Conservation (phyloP, 2,329 filamentous ascomycete species). For the Curvularia spicifera region DNA sequence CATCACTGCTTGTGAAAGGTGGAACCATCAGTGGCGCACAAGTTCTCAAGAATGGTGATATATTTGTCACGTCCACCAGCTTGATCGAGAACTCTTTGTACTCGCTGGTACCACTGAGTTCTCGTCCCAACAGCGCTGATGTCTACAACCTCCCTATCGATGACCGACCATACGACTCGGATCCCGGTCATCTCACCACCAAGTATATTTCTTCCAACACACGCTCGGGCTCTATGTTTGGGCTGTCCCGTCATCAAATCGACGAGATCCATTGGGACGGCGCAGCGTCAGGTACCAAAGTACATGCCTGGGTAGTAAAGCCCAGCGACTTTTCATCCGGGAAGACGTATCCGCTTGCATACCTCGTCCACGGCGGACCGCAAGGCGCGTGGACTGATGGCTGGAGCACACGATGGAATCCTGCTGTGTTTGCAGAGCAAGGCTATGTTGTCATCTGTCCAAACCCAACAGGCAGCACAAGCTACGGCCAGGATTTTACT, state of each 20-base stretch:
- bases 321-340: conserved; percentile 68
- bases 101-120: conserved; percentile 58
- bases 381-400: conserved; percentile 76
- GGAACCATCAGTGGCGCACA: conserved; percentile 54
- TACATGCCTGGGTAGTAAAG: conserved; percentile 74
- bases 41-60: conserved; percentile 57
- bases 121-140: conserved; percentile 19
- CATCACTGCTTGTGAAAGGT: conserved; percentile 42
- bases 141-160: conserved; percentile 30
- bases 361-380: conserved; percentile 83
- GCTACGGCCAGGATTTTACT: conserved; percentile 78
- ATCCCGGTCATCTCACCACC: conserved; percentile 36
- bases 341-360: conserved; percentile 79
- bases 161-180: conserved; percentile 28
- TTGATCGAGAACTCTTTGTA: conserved; percentile 76
- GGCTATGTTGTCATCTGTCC: conserved; percentile 83
- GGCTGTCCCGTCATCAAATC: conserved; percentile 68
- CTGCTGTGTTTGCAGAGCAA: conserved; percentile 83
- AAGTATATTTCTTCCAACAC: conserved; percentile 66
- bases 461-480: conserved; percentile 83
- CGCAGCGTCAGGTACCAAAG: conserved; percentile 62
- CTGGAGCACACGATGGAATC: conserved; percentile 87
- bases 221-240: conserved; percentile 69
- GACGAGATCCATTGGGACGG: conserved; percentile 74
- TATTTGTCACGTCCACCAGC: conserved; percentile 72